phyloP scores from a whole-genome alignment of 1,284 basidiomycete genomes.

The Microbotryum silenes-acaulis region DNA sequence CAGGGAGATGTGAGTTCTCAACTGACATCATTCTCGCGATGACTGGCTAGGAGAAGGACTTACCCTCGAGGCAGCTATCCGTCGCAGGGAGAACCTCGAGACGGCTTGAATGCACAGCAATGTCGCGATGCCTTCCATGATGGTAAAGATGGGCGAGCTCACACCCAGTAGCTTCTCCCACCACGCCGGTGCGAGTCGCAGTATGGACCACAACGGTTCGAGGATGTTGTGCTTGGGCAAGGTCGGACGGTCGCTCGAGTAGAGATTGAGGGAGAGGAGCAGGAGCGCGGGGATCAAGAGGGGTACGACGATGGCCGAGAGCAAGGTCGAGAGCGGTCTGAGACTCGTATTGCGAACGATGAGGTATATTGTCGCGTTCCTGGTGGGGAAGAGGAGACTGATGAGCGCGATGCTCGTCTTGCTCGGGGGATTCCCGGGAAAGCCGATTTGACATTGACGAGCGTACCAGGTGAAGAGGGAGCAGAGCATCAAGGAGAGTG shows the following conservation, averaged over 20 bases:
- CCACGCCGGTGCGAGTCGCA: slow-evolving; percentile 48
- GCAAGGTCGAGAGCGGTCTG: slow-evolving; percentile 19
- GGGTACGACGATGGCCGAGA: slow-evolving; percentile 27
- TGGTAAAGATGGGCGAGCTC: slow-evolving; percentile 66
- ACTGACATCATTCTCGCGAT: slow-evolving; percentile 34
- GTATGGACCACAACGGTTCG: slow-evolving; percentile 49
- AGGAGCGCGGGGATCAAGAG: slow-evolving; percentile 70
- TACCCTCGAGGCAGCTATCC: slow-evolving; percentile 54
- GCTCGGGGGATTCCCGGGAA: too few relatives aligned
- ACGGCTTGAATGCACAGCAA: slow-evolving; percentile 65
- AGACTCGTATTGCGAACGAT: slow-evolving; percentile 33
- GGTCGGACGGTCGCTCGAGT: slow-evolving; percentile 34
- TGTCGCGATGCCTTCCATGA: slow-evolving; percentile 73
- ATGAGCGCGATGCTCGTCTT: slow-evolving; percentile 27
- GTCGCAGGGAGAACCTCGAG: slow-evolving; percentile 63
- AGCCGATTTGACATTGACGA: too few relatives aligned
- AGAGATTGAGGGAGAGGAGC: slow-evolving; percentile 67
- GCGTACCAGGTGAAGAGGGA: slow-evolving; percentile 20
- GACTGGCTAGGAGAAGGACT: slow-evolving; percentile 34
- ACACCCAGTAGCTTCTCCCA: slow-evolving; percentile 66
- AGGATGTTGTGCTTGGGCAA: slow-evolving; percentile 55
- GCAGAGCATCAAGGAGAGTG: slow-evolving; percentile 35
- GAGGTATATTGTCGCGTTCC: slow-evolving; percentile 32
- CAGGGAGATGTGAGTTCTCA: slow-evolving; percentile 56
- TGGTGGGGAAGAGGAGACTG: slow-evolving; percentile 29